Evolutionary conservation across 306 rosid genomes (phyloP).

Genomic region (Benincasa hispida): DNA sequence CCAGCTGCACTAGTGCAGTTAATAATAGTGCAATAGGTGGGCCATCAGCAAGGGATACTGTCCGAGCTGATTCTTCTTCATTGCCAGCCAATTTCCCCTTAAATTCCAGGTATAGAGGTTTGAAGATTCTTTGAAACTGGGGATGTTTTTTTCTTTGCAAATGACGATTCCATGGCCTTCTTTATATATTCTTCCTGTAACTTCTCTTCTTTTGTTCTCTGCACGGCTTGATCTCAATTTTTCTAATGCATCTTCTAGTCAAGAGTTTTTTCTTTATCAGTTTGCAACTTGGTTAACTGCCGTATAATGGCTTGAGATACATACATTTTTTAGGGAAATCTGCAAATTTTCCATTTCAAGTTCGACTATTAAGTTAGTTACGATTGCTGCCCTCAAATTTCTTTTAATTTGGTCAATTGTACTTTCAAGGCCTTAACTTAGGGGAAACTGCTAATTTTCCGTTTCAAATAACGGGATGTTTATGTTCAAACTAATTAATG

Average conservation of each 20-base stretch:
- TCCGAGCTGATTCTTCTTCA: slow-evolving; percentile 73
- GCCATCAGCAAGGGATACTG: slow-evolving; percentile 64
- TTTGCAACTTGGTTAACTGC: not conserved
- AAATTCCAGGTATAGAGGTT: slow-evolving; percentile 53
- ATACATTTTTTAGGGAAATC: not conserved
- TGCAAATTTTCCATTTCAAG: not conserved
- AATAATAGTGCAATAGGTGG: slow-evolving; percentile 61
- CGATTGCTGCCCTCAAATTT: not conserved
- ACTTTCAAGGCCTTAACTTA: not conserved
- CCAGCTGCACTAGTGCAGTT: slow-evolving; percentile 91
- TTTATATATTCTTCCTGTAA: not conserved
- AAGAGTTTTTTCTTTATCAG: not conserved
- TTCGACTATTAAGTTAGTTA: not conserved
- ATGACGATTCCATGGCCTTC: not conserved
- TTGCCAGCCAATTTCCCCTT: slow-evolving; percentile 50
- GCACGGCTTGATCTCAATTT: not conserved
- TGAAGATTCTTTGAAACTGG: not conserved
- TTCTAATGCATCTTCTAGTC: not conserved
- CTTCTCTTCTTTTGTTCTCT: not conserved
- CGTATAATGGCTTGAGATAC: not conserved
- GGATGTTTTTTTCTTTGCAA: not conserved
- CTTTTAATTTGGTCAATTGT: not conserved
- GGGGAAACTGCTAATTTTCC: no score
- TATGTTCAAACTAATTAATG: no score
- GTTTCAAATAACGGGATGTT: no score